Evolutionary conservation across 2,329 filamentous ascomycete genomes (phyloP).

Genomic region (Ophiostoma sp.): DNA sequence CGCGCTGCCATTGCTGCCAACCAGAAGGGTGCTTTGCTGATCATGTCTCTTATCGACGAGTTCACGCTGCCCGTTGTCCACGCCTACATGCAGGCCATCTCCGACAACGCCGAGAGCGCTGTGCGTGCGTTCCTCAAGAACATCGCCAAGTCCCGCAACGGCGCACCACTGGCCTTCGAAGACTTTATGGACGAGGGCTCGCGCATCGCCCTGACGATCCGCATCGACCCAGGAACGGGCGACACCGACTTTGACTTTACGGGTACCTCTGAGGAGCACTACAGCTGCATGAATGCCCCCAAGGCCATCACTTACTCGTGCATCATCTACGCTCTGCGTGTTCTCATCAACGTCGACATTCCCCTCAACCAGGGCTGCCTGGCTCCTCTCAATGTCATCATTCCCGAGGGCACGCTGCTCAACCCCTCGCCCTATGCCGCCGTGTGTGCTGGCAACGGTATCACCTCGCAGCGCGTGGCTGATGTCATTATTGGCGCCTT

Average conservation of each 20-base stretch:
- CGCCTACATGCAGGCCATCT: slow-evolving; percentile 77
- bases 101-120: slow-evolving; percentile 70
- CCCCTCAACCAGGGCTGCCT: slow-evolving; percentile 45
- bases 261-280: slow-evolving; percentile 36
- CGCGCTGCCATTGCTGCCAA: slow-evolving; percentile 76
- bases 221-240: slow-evolving; percentile 37
- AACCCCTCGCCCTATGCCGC: slow-evolving; percentile 35
- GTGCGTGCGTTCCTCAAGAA: slow-evolving; percentile 70
- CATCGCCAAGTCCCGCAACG: slow-evolving; percentile 56
- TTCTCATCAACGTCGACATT: slow-evolving; percentile 40
- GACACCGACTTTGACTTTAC: slow-evolving; percentile 41
- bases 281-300: slow-evolving; percentile 29
- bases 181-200: slow-evolving; percentile 47
- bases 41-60: slow-evolving; percentile 68
- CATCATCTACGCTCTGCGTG: slow-evolving; percentile 43
- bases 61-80: slow-evolving; percentile 69
- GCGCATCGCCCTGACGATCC: slow-evolving; percentile 37
- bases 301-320: slow-evolving; percentile 33
- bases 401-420: slow-evolving; percentile 38
- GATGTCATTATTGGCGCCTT: slow-evolving; percentile 40
- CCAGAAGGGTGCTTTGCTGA: slow-evolving; percentile 71
- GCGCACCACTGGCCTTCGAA: slow-evolving; percentile 34
- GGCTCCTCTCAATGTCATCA: slow-evolving; percentile 38
- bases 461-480: slow-evolving; percentile 39
- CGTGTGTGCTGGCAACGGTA: slow-evolving; percentile 46